Evolutionary conservation across 352 stramenopile species (phyloP), one percentile per base, ranked within the genome.

Genomic region (Pythium scleroteichum): DNA sequence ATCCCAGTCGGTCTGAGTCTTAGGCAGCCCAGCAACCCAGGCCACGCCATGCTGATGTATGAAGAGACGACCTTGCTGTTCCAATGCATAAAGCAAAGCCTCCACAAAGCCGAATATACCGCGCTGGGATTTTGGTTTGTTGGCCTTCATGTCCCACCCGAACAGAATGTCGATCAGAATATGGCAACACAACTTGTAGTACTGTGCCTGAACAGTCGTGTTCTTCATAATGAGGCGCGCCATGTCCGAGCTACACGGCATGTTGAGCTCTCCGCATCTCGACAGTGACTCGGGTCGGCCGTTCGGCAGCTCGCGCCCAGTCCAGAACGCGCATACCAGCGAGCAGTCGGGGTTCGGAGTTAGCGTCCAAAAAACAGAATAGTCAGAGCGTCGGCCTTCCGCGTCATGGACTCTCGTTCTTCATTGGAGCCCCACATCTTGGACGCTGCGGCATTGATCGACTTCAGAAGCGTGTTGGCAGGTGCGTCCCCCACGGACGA

Each of bases 401-500:
- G 22, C 8, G 46, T 13, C 3, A 74, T 54, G 0, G 41, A 38
- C 14, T 66, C 58, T 2, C 67, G 53, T 24, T 74, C 58, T 38
- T 74, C 53, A 29, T 71, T 71, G n/a, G 57, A 66, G 0, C 62
- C 54, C 58, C 66, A 70, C 62, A 74, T 74, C 19, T 71, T 74
- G 2, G 57, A 29, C 0, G 62, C 33, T 6, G 53, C 19, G 0
- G 67, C 47, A 22, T 52, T 48, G 5, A 66, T 56, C 2, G 59
- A 66, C 26, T 60, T 54, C 2, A 66, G 19, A 0, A 48, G 14
- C 7, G 4, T 16, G 4, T 16, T 39, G 10, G 50, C 44, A 2
- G 10, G 6, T 1, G 22, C 2, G 19, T 29, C 3, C 0, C 22
- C 42, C 13, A 9, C 13, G 17, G 20, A 1, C 4, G 59, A 42